Conservation (phyloP, 1,284 basidiomycete species). For the Rhodotorula sp. region DNA sequence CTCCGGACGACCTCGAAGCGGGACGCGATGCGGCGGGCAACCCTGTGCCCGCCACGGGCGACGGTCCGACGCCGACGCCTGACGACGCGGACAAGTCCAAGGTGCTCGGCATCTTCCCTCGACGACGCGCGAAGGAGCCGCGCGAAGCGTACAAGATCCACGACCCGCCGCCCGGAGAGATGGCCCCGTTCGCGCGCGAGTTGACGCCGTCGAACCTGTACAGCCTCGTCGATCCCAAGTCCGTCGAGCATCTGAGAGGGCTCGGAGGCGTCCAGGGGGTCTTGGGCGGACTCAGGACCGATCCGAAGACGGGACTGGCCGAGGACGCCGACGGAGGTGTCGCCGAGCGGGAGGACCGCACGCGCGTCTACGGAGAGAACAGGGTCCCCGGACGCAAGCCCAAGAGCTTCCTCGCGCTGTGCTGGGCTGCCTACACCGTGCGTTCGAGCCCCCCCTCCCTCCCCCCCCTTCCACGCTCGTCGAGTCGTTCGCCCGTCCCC, state of each 20-base stretch:
- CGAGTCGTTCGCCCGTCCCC: no score
- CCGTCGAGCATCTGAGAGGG: constrained; percentile 61
- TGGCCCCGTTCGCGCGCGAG: constrained; percentile 52
- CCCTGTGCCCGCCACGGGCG: constrained; percentile 1
- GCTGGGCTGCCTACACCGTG: constrained; percentile 76
- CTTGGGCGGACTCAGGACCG: constrained; percentile 59
- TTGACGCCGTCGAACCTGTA: constrained; percentile 76
- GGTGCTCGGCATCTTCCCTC: constrained; percentile 24
- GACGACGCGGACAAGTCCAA: constrained; percentile 8
- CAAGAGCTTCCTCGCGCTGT: constrained; percentile 77
- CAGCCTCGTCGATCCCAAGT: constrained; percentile 83
- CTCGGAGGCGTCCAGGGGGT: constrained; percentile 74
- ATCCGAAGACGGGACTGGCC: constrained; percentile 27
- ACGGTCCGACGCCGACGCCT: constrained; percentile 10
- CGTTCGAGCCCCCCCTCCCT: constrained; percentile 45
- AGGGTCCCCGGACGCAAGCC: constrained; percentile 70
- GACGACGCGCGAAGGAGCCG: constrained; percentile 16
- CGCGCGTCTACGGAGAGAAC: constrained; percentile 78
- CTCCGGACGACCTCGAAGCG: constrained; percentile 26
- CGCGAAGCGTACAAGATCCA: constrained; percentile 47
- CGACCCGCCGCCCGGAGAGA: constrained; percentile 60
- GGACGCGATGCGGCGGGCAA: constrained; percentile 3
- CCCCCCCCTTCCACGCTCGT: no score
- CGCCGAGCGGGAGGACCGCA: constrained; percentile 56
- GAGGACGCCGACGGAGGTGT: constrained; percentile 51